phyloP scores from a whole-genome alignment of 805 yeast genomes.

The Lipomyces oligophaga region DNA sequence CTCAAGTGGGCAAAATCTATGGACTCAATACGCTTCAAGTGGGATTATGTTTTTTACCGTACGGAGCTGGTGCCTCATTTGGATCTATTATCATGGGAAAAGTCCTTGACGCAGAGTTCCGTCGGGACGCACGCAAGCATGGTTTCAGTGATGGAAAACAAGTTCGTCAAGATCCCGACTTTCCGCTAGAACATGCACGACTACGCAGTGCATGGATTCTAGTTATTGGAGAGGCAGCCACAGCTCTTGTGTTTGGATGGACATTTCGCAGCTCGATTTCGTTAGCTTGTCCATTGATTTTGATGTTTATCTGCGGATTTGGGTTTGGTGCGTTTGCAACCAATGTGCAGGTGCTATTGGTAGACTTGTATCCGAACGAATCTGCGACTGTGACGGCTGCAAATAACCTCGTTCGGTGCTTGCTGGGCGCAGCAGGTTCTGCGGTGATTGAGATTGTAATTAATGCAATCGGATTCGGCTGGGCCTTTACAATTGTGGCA shows the following conservation, averaged over 20 bases:
- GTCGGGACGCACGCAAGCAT: background rate
- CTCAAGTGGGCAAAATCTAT: constrained; percentile 50
- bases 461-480: constrained; percentile 58
- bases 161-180: constrained; percentile 6
- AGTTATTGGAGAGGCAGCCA: constrained; percentile 1
- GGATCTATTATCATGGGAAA: constrained; percentile 62
- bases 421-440: constrained; percentile 64
- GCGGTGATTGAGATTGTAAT: constrained; percentile 66
- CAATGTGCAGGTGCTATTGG: constrained; percentile 59
- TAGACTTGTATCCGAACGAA: constrained; percentile 69
- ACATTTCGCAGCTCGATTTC: constrained; percentile 8
- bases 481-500: constrained; percentile 71
- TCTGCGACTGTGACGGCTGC: constrained; percentile 74
- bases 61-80: constrained; percentile 64
- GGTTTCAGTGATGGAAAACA: too few relatives aligned
- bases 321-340: constrained; percentile 11
- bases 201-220: constrained; percentile 4
- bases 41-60: constrained; percentile 70
- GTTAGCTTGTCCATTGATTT: constrained; percentile 25
- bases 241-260: constrained; percentile 28
- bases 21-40: constrained; percentile 51
- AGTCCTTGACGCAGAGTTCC: constrained; percentile 37
- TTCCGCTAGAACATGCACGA: constrained; percentile 27
- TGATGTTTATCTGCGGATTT: constrained; percentile 14
- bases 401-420: constrained; percentile 68